These are phyloP conservation scores for Colletotrichum lentis DNA, from an alignment of 2,329 filamentous ascomycete species.

Conservation along the genomic window DNA sequence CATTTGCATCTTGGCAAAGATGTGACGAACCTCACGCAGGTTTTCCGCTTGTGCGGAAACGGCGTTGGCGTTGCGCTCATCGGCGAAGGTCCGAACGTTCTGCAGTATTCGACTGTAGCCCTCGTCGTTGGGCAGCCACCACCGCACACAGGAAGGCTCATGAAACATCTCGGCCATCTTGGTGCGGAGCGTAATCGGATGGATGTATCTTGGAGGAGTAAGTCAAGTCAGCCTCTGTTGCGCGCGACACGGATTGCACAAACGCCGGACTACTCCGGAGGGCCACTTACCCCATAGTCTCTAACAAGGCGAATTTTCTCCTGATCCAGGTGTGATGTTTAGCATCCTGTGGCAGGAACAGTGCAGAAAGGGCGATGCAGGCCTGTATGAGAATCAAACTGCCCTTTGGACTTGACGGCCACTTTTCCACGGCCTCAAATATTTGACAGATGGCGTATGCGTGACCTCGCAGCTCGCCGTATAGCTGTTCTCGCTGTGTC, in stretches of 20 bases:
- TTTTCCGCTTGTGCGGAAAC: conserved; percentile 68
- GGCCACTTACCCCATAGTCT: conserved; percentile 77
- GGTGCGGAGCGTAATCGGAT: conserved; percentile 74
- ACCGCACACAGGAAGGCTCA: conserved; percentile 74
- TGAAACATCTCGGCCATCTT: conserved; percentile 81
- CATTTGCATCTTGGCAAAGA: conserved; percentile 69
- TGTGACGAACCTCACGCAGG: conserved; percentile 75
- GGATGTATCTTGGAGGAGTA: conserved; percentile 74
- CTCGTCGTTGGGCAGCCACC: conserved; percentile 91
- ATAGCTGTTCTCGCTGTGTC: conserved; percentile 59
- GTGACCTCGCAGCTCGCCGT: conserved; percentile 64
- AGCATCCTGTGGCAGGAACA: conserved; percentile 81
- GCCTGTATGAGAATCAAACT: conserved; percentile 77
- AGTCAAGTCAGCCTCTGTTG: conserved; percentile 7
- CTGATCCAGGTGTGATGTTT: conserved; percentile 81
- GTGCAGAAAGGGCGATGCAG: conserved; percentile 75
- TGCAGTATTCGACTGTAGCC: conserved; percentile 77
- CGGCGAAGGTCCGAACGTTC: conserved; percentile 80
- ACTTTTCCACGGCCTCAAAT: conserved; percentile 79
- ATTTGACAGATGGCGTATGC: conserved; percentile 78
- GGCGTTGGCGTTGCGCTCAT: conserved; percentile 73
- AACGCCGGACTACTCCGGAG: conserved; percentile 18
- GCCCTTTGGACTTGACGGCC: conserved; percentile 74
- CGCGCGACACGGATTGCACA: conserved; percentile 9
- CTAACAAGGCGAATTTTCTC: conserved; percentile 78